Conservation (phyloP, 768 basidiomycete genomes). For the Neoboletus subvelutipes region DNA sequence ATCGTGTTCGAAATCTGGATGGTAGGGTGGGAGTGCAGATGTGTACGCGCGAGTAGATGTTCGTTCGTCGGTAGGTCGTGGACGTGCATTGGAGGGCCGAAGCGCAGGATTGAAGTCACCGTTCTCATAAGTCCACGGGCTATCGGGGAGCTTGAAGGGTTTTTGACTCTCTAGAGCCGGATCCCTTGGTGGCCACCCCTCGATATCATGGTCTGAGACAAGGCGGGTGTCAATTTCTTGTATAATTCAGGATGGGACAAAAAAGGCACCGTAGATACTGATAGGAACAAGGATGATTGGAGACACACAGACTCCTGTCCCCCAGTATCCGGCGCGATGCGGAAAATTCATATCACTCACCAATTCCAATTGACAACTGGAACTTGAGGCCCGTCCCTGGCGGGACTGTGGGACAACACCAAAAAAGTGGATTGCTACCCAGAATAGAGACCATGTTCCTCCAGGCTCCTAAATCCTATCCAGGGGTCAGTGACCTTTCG, state of each 20-base stretch:
- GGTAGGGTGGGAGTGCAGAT: slow-evolving; percentile 69
- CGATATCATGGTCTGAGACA: slow-evolving; percentile 36
- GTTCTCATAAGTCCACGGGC: slow-evolving; percentile 88
- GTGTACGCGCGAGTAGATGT: slow-evolving; percentile 33
- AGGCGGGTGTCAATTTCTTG: slow-evolving; percentile 12
- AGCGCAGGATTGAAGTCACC: slow-evolving; percentile 74
- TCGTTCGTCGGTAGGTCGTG: slow-evolving; percentile 30
- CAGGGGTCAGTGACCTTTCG: slow-evolving; percentile 9
- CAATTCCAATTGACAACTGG: slow-evolving; percentile 64
- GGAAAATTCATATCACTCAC: slow-evolving; percentile 66
- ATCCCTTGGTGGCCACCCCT: slow-evolving; percentile 76
- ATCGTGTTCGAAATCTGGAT: slow-evolving; percentile 61
- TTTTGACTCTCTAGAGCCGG: slow-evolving; percentile 40
- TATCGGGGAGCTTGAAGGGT: slow-evolving; percentile 50
- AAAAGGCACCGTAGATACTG: slow-evolving; percentile 5
- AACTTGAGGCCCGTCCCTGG: slow-evolving; percentile 77
- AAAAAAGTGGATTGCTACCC: slow-evolving; percentile 69
- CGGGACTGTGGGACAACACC: slow-evolving; percentile 77
- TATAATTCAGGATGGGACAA: not conserved
- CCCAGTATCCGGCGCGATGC: slow-evolving; percentile 12
- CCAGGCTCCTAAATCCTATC: slow-evolving; percentile 73
- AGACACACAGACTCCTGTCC: slow-evolving; percentile 5
- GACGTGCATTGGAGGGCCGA: slow-evolving; percentile 54
- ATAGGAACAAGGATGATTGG: not conserved
- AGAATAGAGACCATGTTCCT: slow-evolving; percentile 77